A percentile compares a stretch with the other conserved stretches of the same genome.
Evolutionary conservation across 495 filamentous ascomycete species (phyloP).

Genomic region (Cryomyces minteri): DNA sequence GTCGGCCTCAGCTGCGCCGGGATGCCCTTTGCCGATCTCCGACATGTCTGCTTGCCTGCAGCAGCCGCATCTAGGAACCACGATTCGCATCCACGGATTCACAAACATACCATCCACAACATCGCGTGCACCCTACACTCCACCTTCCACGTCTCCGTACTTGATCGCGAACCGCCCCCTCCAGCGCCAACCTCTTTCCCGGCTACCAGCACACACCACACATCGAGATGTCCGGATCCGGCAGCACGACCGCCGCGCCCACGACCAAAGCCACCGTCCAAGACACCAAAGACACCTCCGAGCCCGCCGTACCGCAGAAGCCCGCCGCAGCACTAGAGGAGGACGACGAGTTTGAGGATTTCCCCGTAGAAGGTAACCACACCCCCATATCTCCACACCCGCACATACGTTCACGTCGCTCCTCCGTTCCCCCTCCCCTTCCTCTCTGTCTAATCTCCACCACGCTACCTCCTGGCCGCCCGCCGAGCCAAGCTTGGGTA

Average conservation of each 20-base stretch:
- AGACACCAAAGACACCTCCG: conserved; percentile 14
- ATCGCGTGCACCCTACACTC: background rate
- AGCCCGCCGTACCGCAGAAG: conserved; percentile 30
- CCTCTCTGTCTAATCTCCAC: background rate
- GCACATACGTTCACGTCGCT: no score
- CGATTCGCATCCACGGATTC: background rate
- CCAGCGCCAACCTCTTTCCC: no score
- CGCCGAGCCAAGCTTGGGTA: background rate
- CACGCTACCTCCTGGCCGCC: background rate
- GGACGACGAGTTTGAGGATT: conserved; percentile 98
- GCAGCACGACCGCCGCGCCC: conserved; percentile 1
- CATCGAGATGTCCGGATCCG: conserved; percentile 21
- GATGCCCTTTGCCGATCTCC: no score
- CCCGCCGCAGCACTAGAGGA: conserved; percentile 64
- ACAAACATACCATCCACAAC: background rate
- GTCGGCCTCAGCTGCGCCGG: no score
- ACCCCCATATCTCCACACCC: background rate
- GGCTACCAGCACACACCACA: no score
- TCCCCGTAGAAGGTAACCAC: conserved; percentile 74
- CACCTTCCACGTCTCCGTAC: background rate
- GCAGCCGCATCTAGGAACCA: background rate
- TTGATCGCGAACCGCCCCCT: no score
- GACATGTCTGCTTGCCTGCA: background rate
- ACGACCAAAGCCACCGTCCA: background rate
- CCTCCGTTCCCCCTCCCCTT: background rate